Evolutionary conservation across 176 grass and related monocot genomes (phyloP).

Genomic region (Panicum miliaceum): DNA sequence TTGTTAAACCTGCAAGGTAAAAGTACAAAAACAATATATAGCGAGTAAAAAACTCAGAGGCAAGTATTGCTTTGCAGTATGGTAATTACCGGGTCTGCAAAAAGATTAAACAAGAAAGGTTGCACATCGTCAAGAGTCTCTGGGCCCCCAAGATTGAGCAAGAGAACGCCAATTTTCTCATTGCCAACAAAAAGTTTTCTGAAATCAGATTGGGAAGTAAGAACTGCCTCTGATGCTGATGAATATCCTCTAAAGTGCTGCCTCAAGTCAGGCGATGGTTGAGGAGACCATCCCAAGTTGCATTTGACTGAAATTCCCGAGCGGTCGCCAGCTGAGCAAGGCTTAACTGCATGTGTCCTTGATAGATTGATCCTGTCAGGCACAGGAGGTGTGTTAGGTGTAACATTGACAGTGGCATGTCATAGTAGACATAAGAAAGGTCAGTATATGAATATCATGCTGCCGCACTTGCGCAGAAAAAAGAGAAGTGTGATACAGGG

Average conservation of each 20-base stretch:
- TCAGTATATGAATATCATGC: background rate
- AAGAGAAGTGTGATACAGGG: too few relatives aligned
- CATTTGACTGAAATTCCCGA: conserved; percentile 52
- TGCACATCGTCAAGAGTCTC: conserved; percentile 98
- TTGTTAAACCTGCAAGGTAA: conserved; percentile 15
- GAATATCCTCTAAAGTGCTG: conserved; percentile 54
- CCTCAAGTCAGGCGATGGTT: conserved; percentile 43
- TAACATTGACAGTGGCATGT: background rate
- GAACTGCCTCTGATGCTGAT: conserved; percentile 76
- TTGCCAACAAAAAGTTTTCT: conserved; percentile 66
- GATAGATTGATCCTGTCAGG: conserved; percentile 54
- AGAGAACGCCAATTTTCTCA: conserved; percentile 86
- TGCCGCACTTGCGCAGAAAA: background rate
- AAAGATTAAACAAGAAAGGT: conserved; percentile 98
- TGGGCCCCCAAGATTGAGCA: conserved; percentile 96
- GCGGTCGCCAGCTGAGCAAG: conserved; percentile 36
- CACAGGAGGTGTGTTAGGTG: background rate
- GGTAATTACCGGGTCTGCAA: conserved; percentile 86
- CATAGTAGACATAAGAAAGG: background rate
- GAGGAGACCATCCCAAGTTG: conserved; percentile 46
- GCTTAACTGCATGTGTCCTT: conserved; percentile 55
- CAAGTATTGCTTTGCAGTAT: conserved; percentile 26
- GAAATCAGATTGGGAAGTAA: conserved; percentile 63
- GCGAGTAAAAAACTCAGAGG: background rate
- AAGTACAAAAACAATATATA: conserved; percentile 20